Evolutionary conservation across 805 yeast genomes (phyloP), one percentile per base, ranked within the genome.

Genomic region (Metschnikowia vanudenii): DNA sequence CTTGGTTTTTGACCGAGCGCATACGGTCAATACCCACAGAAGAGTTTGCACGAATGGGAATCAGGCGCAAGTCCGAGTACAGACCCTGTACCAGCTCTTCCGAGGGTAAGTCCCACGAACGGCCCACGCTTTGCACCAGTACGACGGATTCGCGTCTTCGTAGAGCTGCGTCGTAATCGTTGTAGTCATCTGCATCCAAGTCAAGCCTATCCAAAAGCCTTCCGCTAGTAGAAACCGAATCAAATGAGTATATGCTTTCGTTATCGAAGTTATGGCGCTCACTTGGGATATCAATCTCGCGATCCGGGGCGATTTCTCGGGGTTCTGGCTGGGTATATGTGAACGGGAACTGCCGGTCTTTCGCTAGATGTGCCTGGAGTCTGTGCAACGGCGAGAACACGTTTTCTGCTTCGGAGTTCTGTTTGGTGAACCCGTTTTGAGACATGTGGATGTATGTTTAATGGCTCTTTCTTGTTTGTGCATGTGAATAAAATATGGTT

Each of bases 151-250:
- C 57, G 16, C 59, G 51, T 39, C 52, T 45, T 42, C 57, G 52
- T n/a, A 46, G 46, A 24, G 18, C 41, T 1, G 43, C 50, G 3
- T 50, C 53, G 18, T 41, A 49, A 28, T 49, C 52, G 26, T 19
- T 39, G 38, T 47, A 52, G 16, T 54, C 59, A 10, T 55, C 59
- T 8, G 52, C 39, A 16, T 53, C 57, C 39, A 55, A 47, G 29
- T 50, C 58, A 14, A 55, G 45, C 7, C 59, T 49, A 50, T 73
- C 77, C 11, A 73, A 57, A 26, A 73, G 59, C 36, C 76, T 51
- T 4, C 75, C 75, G 51, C 60, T 69, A 26, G 76, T 72, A 37
- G 71, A 64, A 8, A 71, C 74, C 4, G 75, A 70, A 35, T 72
- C 76, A 43, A 71, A 73, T 11, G 75, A 68, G 51, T 70, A 71